These are phyloP conservation scores for Daedaleopsis nitida DNA, from an alignment of 768 basidiomycete genomes.

Conservation along the genomic window DNA sequence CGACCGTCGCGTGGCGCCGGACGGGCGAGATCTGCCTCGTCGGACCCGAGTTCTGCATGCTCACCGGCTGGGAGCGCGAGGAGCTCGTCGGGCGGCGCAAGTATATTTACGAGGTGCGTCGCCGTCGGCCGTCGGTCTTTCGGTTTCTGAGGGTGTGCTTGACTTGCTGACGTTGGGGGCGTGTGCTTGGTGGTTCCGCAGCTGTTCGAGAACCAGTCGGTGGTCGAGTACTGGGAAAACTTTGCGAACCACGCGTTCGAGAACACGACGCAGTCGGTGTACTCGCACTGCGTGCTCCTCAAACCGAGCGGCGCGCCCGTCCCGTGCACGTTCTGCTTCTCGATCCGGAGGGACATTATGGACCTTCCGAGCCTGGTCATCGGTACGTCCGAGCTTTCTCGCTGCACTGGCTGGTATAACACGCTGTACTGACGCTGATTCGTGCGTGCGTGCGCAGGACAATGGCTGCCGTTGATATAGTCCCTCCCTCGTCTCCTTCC, in stretches of 20 bases:
- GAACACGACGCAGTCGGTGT: slow-evolving; percentile 94
- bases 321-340: slow-evolving; percentile 94
- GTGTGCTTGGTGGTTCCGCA: slow-evolving; percentile 32
- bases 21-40: slow-evolving; percentile 98
- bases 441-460: slow-evolving; percentile 47
- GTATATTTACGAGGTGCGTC: slow-evolving; percentile 65
- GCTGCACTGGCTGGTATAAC: no score
- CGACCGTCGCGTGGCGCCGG: slow-evolving; percentile 96
- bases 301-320: slow-evolving; percentile 85
- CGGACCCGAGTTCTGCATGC: slow-evolving; percentile 93
- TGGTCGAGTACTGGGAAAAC: slow-evolving; percentile 95
- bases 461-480: slow-evolving; percentile 84
- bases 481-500: not conserved
- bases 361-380: slow-evolving; percentile 89
- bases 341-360: slow-evolving; percentile 90
- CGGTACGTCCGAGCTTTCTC: slow-evolving; percentile 46
- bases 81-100: slow-evolving; percentile 67
- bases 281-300: slow-evolving; percentile 87
- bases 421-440: not conserved
- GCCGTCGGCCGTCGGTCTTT: not conserved
- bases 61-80: slow-evolving; percentile 88
- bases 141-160: no score
- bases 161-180: not conserved
- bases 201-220: slow-evolving; percentile 95
- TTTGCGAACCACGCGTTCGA: slow-evolving; percentile 98